Percentiles rank a stretch among this genome's conserved stretches.
Conservation (phyloP, 1,284 basidiomycete species). For the Phylloboletellus chloephorus region DNA sequence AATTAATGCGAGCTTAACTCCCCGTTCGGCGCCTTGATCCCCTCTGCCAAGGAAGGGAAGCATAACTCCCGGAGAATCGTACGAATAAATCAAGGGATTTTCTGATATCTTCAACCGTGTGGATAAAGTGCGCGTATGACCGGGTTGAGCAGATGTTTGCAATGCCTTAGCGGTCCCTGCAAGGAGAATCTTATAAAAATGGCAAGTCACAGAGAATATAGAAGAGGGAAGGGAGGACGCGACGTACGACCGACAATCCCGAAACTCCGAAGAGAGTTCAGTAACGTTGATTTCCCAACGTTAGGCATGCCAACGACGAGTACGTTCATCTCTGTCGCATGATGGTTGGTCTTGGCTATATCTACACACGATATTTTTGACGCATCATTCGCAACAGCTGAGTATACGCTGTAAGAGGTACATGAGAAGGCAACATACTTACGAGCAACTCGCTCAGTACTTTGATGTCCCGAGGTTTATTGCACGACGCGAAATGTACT, state of each 20-base stretch:
- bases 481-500: conserved; percentile 67
- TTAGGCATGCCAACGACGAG: conserved; percentile 98
- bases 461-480: conserved; percentile 57
- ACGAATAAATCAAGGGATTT: conserved; percentile 85
- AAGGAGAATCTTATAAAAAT: conserved; percentile 4
- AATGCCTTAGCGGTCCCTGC: conserved; percentile 77
- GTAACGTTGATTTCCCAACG: conserved; percentile 92
- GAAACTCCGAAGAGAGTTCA: conserved; percentile 87
- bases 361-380: conserved; percentile 36
- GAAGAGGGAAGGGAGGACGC: conserved; percentile 1
- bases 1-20: conserved; percentile 89
- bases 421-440: conserved; percentile 47
- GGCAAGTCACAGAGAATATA: not conserved
- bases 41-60: conserved; percentile 91
- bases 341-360: conserved; percentile 62
- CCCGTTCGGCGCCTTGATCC: conserved; percentile 79
- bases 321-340: conserved; percentile 74
- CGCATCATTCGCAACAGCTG: not conserved
- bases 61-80: conserved; percentile 97
- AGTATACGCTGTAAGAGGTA: conserved; percentile 1
- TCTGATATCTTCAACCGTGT: conserved; percentile 77
- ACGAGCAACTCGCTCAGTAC: conserved; percentile 60
- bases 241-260: conserved; percentile 81
- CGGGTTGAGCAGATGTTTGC: conserved; percentile 84
- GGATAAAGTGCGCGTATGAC: conserved; percentile 79